These are phyloP conservation scores for Microcera coccophila DNA, from an alignment of 2,329 filamentous ascomycete genomes.

Conservation along the genomic window DNA sequence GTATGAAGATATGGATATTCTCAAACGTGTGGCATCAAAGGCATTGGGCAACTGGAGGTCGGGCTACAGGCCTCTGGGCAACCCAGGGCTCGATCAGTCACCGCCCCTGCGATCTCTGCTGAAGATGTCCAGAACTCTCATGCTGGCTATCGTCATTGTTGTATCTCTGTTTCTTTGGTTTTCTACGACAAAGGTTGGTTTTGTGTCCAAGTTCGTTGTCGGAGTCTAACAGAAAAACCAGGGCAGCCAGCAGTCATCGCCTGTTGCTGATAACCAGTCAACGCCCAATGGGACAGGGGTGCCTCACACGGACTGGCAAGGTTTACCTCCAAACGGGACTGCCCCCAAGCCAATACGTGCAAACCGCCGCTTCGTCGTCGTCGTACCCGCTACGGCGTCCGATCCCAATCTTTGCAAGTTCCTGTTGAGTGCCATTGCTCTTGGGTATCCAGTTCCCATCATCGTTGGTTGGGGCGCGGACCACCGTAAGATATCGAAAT, in stretches of 20 bases:
- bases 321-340: not conserved
- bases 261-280: not conserved
- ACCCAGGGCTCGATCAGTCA: no score
- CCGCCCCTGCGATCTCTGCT: not conserved
- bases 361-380: slow-evolving; percentile 16
- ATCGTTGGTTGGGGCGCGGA: slow-evolving; percentile 22
- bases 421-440: slow-evolving; percentile 15
- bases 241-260: not conserved
- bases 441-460: slow-evolving; percentile 21
- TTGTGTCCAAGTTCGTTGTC: not conserved
- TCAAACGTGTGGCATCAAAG: no score
- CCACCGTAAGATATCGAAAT: slow-evolving; percentile 5
- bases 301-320: not conserved
- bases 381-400: slow-evolving; percentile 18
- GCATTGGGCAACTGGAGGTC: no score
- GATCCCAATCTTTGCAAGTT: slow-evolving; percentile 22
- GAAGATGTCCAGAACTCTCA: not conserved
- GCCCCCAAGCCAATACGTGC: not conserved
- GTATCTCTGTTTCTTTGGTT: not conserved
- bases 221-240: not conserved
- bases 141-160: not conserved
- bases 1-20: no score
- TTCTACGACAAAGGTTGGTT: not conserved
- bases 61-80: no score
- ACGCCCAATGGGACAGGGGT: not conserved